Base-by-base conservation (phyloP, 768 basidiomycete genomes). In the Hericium erinaceus region DNA sequence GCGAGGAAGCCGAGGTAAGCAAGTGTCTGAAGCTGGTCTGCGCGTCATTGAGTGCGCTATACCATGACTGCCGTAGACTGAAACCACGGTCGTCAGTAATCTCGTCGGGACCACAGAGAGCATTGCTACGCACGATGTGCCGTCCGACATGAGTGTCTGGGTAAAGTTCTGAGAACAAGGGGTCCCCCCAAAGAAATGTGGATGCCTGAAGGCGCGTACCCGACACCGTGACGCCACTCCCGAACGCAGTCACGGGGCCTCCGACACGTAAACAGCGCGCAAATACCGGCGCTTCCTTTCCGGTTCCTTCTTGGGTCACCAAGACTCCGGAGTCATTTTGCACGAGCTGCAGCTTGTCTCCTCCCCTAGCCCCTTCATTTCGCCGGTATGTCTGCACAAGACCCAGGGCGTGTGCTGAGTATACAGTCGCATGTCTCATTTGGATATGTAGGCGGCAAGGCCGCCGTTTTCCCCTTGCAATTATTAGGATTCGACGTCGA, bases 401-500 rank as follows among this genome's bases (percentile, higher is more conserved):
- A 62, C 24, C 37, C 41, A 22, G 79, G 79, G 52, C 77, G 94
- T 24, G 80, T 98, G 9, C 76, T 98, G 44, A 93, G 91, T 64
- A 82, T 98, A 52, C 95, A 98, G 65, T 92, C 89, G 2, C 95
- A 98, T 65, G 95, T 98, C 58, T 83, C 87, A 10, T 92, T 85
- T 62, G 95, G 95, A 51, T 98, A 95, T 66, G 95, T 95, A 7
- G 95, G 95, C 58, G 85, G 85, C 26, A 89, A 89, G 68, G 87
- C 86, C 9, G 86, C 87, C 0, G 79, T 83, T 5, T 89, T 88
- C 64, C 85, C 87, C 1, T 82, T 83, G 62, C 95, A 82, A 77
- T 91, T 78, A 60, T 80, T 98, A 48, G 95, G 93, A 11, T 98
- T 87, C 71, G 93, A 99, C 63, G 95, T 98, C 48, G 97, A 99